These are phyloP conservation scores for Exophiala spinifera DNA, from an alignment of 2,329 filamentous ascomycete species.

Conservation along the genomic window DNA sequence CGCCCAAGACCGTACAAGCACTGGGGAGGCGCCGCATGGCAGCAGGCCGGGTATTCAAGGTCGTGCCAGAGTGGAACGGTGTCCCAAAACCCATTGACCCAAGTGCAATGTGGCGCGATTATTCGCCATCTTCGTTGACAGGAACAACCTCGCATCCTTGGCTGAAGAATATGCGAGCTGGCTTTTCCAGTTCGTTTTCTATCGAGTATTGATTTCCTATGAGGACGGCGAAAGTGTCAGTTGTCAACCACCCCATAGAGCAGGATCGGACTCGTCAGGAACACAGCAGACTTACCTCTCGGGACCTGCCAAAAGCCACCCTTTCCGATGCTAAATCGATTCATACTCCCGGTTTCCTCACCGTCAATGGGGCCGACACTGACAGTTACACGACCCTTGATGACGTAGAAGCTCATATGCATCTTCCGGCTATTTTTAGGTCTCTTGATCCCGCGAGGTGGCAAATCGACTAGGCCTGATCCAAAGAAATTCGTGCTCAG, in stretches of 20 bases:
- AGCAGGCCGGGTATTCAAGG: neutral
- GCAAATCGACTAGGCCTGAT: constrained; percentile 83
- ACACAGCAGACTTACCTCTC: constrained; percentile 63
- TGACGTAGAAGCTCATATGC: constrained; percentile 95
- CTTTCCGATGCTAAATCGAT: constrained; percentile 75
- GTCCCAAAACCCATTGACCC: neutral
- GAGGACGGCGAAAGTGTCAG: constrained; percentile 2
- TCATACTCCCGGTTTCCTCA: constrained; percentile 38
- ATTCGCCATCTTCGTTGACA: neutral
- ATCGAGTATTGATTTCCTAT: constrained; percentile 93
- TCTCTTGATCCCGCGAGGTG: constrained; percentile 76
- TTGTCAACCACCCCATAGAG: neutral
- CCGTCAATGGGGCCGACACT: constrained; percentile 62
- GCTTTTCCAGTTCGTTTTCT: constrained; percentile 63
- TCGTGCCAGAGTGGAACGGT: neutral
- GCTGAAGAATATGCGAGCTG: constrained; percentile 83
- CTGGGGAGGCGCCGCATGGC: neutral
- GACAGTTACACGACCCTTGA: constrained; percentile 76
- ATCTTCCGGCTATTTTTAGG: constrained; percentile 91
- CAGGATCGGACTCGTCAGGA: constrained; percentile 17
- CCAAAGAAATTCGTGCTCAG: constrained; percentile 82
- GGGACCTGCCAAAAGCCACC: constrained; percentile 94
- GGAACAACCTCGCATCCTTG: constrained; percentile 64
- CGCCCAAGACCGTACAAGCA: no score
- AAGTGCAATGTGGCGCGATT: neutral